phyloP scores from a whole-genome alignment of 2,329 filamentous ascomycete species.

The Chrysoporthe cubensis region DNA sequence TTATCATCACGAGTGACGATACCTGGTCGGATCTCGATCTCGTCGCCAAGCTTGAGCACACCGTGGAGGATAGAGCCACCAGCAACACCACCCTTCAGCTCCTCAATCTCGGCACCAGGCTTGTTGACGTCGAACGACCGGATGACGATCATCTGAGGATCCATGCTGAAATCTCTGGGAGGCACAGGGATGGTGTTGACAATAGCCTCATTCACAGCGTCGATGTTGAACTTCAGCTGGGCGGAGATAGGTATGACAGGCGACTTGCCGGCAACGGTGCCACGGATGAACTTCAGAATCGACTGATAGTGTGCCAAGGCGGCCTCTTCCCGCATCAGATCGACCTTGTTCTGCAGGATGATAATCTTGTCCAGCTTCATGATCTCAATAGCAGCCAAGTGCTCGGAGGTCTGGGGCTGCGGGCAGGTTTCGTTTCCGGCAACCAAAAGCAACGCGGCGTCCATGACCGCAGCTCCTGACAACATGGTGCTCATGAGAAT shows the following conservation, averaged over 20 bases:
- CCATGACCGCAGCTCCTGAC: slow-evolving; percentile 99
- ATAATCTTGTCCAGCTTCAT: slow-evolving; percentile 99
- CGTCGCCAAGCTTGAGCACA: slow-evolving; percentile 94
- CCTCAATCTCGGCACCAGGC: slow-evolving; percentile 97
- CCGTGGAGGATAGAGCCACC: slow-evolving; percentile 96
- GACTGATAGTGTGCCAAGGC: slow-evolving; percentile 94
- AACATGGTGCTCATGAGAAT: slow-evolving; percentile 99
- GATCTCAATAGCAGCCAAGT: slow-evolving; percentile 98
- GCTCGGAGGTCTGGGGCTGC: slow-evolving; percentile 97
- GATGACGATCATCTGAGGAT: slow-evolving; percentile 98
- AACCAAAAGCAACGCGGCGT: slow-evolving; percentile 93
- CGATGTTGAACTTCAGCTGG: slow-evolving; percentile 99
- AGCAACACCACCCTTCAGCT: slow-evolving; percentile 97
- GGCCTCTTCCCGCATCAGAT: slow-evolving; percentile 95
- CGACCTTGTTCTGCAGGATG: slow-evolving; percentile 99
- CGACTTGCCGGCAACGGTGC: slow-evolving; percentile 91
- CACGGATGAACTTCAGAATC: slow-evolving; percentile 97
- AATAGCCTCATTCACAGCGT: slow-evolving; percentile 94
- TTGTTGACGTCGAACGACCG: slow-evolving; percentile 99
- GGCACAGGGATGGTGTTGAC: slow-evolving; percentile 95
- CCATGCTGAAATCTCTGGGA: slow-evolving; percentile 83
- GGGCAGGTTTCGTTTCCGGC: slow-evolving; percentile 98
- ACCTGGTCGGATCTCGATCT: slow-evolving; percentile 98
- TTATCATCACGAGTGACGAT: slow-evolving; percentile 95
- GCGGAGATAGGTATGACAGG: slow-evolving; percentile 97